Percentiles rank a stretch among this genome's conserved stretches.
These are phyloP conservation scores for Parietaria judaica DNA, from an alignment of 306 rosid genomes.

Conservation along the genomic window DNA sequence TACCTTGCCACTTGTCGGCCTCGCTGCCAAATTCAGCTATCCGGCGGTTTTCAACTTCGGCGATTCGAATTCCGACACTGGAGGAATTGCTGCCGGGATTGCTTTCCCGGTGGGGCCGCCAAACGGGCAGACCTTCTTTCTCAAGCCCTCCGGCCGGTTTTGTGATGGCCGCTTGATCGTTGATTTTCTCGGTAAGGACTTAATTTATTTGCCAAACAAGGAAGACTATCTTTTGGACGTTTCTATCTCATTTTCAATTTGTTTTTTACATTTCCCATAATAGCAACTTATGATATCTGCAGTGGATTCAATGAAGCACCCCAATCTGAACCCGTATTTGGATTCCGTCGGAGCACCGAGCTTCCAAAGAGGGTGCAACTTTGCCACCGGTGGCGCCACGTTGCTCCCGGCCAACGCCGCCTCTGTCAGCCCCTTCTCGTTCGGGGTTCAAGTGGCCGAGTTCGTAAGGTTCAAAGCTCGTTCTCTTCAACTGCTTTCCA, in stretches of 20 bases:
- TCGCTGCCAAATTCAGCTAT: conserved; percentile 11
- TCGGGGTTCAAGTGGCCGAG: conserved; percentile 27
- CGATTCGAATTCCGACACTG: conserved; percentile 39
- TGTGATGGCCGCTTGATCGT: conserved; percentile 37
- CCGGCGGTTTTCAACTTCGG: conserved; percentile 36
- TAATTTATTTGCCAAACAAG: too few relatives aligned
- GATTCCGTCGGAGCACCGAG: conserved; percentile 36
- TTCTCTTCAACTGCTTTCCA: conserved; percentile 17
- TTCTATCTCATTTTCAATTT: too few relatives aligned
- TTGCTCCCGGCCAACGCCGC: conserved; percentile 31
- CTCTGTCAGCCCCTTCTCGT: conserved; percentile 24
- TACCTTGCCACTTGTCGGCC: neutral
- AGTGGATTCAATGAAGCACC: conserved; percentile 25
- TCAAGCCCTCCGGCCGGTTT: conserved; percentile 26
- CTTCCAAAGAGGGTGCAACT: conserved; percentile 33
- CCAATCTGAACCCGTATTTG: conserved; percentile 36
- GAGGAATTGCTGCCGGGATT: conserved; percentile 25
- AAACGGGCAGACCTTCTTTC: conserved; percentile 23
- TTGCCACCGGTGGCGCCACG: conserved; percentile 31
- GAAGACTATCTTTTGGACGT: too few relatives aligned
- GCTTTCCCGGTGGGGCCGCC: conserved; percentile 22
- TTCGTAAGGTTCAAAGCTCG: conserved; percentile 24
- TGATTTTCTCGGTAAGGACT: conserved; percentile 26
- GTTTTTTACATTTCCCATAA: too few relatives aligned
- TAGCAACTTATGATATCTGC: neutral